Percentiles rank a stretch among this genome's conserved stretches.
Conservation (phyloP, 148 eudicot genomes). For the Diospyros kaki region DNA sequence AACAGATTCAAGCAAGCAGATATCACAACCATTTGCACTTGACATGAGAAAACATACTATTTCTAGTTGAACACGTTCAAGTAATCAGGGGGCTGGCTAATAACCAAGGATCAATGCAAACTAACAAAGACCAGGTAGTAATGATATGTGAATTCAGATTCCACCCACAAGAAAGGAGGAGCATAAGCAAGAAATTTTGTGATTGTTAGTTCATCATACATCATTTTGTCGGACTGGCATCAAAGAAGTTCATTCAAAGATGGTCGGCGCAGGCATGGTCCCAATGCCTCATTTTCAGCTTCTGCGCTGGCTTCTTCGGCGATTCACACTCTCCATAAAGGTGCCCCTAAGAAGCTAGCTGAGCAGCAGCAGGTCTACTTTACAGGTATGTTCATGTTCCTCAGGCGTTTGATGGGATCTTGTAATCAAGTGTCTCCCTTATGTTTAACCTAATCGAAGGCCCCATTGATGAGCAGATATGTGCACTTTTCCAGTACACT, state of each 20-base stretch:
- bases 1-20: too few relatives aligned
- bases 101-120: too few relatives aligned
- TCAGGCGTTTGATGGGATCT: constrained; percentile 36
- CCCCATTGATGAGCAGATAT: constrained; percentile 92
- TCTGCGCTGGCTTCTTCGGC: constrained; percentile 2
- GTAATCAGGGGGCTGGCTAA: too few relatives aligned
- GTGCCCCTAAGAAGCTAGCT: constrained; percentile 9
- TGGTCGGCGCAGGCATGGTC: not conserved
- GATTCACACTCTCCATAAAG: not conserved
- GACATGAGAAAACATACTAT: too few relatives aligned
- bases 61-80: too few relatives aligned
- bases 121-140: too few relatives aligned
- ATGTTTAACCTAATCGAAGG: constrained; percentile 75
- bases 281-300: not conserved
- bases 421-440: constrained; percentile 77
- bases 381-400: constrained; percentile 16
- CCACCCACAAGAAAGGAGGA: too few relatives aligned
- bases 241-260: not conserved
- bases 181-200: not conserved
- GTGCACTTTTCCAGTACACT: constrained; percentile 95
- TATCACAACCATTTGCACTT: too few relatives aligned
- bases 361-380: constrained; percentile 22
- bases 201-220: not conserved
- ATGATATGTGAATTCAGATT: too few relatives aligned
- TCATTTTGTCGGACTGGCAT: not conserved